phyloP scores from a whole-genome alignment of 2,329 filamentous ascomycete species.

The Trichoderma citrinoviride region DNA sequence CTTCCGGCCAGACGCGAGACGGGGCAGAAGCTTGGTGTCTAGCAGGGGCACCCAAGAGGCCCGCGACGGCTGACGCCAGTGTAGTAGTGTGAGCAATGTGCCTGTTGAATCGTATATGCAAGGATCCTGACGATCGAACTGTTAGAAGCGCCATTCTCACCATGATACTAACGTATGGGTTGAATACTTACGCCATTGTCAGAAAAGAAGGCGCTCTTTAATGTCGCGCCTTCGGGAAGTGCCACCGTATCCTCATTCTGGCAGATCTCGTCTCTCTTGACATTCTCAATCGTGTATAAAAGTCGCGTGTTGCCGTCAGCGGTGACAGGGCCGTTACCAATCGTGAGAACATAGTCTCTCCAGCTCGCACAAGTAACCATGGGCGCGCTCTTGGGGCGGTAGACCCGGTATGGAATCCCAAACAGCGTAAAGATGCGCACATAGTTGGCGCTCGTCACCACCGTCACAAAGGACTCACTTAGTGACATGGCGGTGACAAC shows the following conservation, averaged over 20 bases:
- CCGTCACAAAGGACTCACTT: slow-evolving; percentile 86
- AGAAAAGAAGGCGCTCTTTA: slow-evolving; percentile 88
- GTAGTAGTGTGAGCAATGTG: slow-evolving; percentile 79
- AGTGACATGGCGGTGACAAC: slow-evolving; percentile 83
- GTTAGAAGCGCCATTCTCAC: not conserved
- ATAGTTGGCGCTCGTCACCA: slow-evolving; percentile 82
- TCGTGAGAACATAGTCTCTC: slow-evolving; percentile 92
- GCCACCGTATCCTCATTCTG: slow-evolving; percentile 93
- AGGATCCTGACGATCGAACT: slow-evolving; percentile 64
- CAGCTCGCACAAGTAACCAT: slow-evolving; percentile 92
- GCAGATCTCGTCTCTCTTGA: slow-evolving; percentile 89
- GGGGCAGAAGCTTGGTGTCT: slow-evolving; percentile 80
- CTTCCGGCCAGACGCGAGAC: slow-evolving; percentile 80
- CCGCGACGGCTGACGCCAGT: slow-evolving; percentile 84
- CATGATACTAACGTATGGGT: no score
- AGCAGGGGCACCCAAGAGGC: slow-evolving; percentile 90
- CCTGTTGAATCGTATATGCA: slow-evolving; percentile 95
- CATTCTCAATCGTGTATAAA: slow-evolving; percentile 89
- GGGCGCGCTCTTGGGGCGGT: slow-evolving; percentile 85
- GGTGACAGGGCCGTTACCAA: slow-evolving; percentile 86
- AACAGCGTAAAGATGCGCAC: slow-evolving; percentile 91
- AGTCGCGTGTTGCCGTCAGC: slow-evolving; percentile 75
- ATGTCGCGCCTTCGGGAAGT: slow-evolving; percentile 67
- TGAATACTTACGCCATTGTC: slow-evolving; percentile 69
- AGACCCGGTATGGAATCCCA: slow-evolving; percentile 83